phyloP scores from a whole-genome alignment of 495 filamentous ascomycete species.

The Xylaria bambusicola region DNA sequence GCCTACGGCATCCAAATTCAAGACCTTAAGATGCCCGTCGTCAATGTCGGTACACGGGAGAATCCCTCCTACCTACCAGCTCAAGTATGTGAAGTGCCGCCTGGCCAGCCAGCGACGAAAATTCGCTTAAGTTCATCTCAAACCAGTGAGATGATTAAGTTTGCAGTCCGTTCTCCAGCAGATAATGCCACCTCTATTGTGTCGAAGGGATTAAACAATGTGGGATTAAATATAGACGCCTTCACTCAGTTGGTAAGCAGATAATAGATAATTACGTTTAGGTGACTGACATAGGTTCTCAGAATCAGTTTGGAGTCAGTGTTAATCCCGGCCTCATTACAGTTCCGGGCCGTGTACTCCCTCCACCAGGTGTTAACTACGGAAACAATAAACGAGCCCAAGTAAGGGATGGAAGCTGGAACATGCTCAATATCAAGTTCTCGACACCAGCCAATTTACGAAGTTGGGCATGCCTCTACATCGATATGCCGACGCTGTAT shows the following conservation, averaged over 20 bases:
- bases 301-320: background rate
- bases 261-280: constrained; percentile 36
- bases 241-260: constrained; percentile 47
- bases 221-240: constrained; percentile 31
- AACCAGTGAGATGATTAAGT: constrained; percentile 55
- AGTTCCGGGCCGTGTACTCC: constrained; percentile 58
- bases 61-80: constrained; percentile 62
- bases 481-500: constrained; percentile 5
- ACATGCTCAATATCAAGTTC: constrained; percentile 20
- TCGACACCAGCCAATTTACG: background rate
- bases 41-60: constrained; percentile 63
- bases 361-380: constrained; percentile 43
- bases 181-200: constrained; percentile 62
- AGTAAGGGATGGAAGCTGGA: constrained; percentile 8
- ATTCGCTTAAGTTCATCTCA: constrained; percentile 54
- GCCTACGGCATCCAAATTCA: constrained; percentile 6
- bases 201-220: background rate
- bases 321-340: constrained; percentile 28
- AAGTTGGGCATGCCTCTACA: constrained; percentile 2
- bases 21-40: constrained; percentile 31
- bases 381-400: background rate
- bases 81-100: constrained; percentile 58
- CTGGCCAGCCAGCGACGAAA: constrained; percentile 59
- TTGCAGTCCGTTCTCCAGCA: constrained; percentile 61
- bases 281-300: background rate